phyloP scores from a whole-genome alignment of 768 basidiomycete genomes.

The Tylopilus sp. region DNA sequence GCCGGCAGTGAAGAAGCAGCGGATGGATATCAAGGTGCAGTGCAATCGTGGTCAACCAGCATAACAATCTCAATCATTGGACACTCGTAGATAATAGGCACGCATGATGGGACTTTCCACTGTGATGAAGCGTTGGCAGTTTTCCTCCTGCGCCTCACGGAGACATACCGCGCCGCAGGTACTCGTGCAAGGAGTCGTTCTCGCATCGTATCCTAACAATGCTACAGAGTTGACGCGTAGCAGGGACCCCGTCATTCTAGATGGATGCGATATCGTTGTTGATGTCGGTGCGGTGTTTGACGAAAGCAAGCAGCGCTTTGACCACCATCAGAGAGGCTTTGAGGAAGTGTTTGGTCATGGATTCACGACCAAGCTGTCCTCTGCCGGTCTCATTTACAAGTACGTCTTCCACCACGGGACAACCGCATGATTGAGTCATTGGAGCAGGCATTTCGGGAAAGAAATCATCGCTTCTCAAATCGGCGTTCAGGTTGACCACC shows the following conservation, averaged over 20 bases:
- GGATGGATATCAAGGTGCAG: constrained; percentile 41
- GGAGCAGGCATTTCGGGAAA: constrained; percentile 77
- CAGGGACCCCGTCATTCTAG: constrained; percentile 67
- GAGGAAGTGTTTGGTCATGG: constrained; percentile 85
- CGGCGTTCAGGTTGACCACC: constrained; percentile 48
- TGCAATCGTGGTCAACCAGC: background rate
- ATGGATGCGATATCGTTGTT: constrained; percentile 88
- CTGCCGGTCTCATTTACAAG: constrained; percentile 97
- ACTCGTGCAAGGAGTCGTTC: constrained; percentile 13
- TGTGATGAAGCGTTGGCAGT: constrained; percentile 97
- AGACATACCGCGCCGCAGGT: constrained; percentile 75
- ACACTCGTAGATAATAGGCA: constrained; percentile 69
- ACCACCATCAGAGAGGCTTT: constrained; percentile 97
- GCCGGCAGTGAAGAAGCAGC: constrained; percentile 39
- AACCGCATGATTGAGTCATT: constrained; percentile 2
- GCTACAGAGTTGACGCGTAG: constrained; percentile 61
- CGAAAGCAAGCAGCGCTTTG: constrained; percentile 71
- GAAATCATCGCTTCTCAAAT: constrained; percentile 72
- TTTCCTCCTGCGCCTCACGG: constrained; percentile 78
- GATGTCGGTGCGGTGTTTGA: constrained; percentile 96
- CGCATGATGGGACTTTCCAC: constrained; percentile 94
- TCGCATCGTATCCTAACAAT: constrained; percentile 3
- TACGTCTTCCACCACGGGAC: constrained; percentile 31
- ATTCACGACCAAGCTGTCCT: constrained; percentile 84
- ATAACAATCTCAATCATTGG: background rate